phyloP scores from a whole-genome alignment of 352 stramenopile genomes.

The Phytophthora sp. region DNA sequence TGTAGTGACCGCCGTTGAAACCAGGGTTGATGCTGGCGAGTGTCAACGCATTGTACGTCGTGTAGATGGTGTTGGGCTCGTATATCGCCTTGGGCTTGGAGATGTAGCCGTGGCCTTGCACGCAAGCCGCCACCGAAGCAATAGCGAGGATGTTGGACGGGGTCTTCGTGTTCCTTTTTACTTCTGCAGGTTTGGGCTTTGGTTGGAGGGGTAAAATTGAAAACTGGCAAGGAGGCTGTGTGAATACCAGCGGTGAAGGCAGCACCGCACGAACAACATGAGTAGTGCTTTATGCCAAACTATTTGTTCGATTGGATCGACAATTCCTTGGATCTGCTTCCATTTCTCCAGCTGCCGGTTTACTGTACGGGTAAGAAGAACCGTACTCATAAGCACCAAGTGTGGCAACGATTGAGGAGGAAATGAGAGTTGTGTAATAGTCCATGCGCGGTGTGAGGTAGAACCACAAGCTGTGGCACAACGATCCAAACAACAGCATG shows the following conservation, averaged over 20 bases:
- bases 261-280: constrained; percentile 12
- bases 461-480: no score
- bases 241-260: constrained; percentile 3
- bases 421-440: no score
- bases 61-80: constrained; percentile 29
- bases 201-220: constrained; percentile 1
- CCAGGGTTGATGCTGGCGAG: constrained; percentile 29
- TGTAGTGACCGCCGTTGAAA: constrained; percentile 33
- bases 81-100: constrained; percentile 29
- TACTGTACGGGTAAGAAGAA: constrained; percentile 1
- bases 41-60: constrained; percentile 28
- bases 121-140: constrained; percentile 7
- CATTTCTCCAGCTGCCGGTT: constrained; percentile 1
- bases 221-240: constrained; percentile 4
- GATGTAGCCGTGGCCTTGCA: constrained; percentile 34
- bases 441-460: no score
- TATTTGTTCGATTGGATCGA: no score
- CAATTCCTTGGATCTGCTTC: constrained; percentile 10
- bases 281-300: no score
- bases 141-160: constrained; percentile 10
- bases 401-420: neutral
- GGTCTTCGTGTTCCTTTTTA: constrained; percentile 9
- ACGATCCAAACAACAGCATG: neutral
- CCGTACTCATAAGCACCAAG: neutral
- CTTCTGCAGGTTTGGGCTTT: neutral